Evolutionary conservation across 176 grass and related monocot genomes (phyloP), one percentile per base, ranked within the genome.

Genomic region (Poa pratensis): DNA sequence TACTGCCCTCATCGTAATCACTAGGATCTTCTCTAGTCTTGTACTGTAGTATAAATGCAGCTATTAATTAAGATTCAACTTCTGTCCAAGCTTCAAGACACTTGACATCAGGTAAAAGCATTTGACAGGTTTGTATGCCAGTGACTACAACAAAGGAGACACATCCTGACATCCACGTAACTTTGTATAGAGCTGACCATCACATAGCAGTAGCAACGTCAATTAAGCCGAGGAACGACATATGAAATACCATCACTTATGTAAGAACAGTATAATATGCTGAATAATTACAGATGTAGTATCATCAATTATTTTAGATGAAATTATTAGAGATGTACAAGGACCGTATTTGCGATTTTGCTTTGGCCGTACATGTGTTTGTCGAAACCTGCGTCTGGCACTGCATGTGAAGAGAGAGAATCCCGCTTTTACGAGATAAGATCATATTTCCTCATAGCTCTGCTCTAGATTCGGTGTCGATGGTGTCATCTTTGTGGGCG

Each of bases 381-480:
- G 30, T 19, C 2, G 2, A 78, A 78, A 64, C 55, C 54, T 49
- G 66, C 22, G 49, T 64, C 32, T 42, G 28, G 28, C 14, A 40
- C 22, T 81, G 71, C 77, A 52, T 3, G 43, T 69, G 27, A 5
- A 43, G 6, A 1, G n/a, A 52, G 32, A 72, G 63, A 82, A 34
- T 64, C 15, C 30, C 4, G 9, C 1, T 46, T 1, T 9, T 24
- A 12, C 12, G 0, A 60, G 43, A 35, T 77, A 23, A 67, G 10
- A 10, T 51, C 39, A 5, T 57, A 26, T 54, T 83, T 81, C 77
- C 80, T 96, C 84, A 98, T 78, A 98, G 74, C 60, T 98, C 96
- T 34, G 91, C 89, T 79, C 82, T 90, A 3, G 89, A 92, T 75
- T 95, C 93, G 0, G 81, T 81, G 22, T 92, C 79, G 68, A 22